phyloP scores from a whole-genome alignment of 148 eudicot genomes.

The Vaccinium myrtillus region DNA sequence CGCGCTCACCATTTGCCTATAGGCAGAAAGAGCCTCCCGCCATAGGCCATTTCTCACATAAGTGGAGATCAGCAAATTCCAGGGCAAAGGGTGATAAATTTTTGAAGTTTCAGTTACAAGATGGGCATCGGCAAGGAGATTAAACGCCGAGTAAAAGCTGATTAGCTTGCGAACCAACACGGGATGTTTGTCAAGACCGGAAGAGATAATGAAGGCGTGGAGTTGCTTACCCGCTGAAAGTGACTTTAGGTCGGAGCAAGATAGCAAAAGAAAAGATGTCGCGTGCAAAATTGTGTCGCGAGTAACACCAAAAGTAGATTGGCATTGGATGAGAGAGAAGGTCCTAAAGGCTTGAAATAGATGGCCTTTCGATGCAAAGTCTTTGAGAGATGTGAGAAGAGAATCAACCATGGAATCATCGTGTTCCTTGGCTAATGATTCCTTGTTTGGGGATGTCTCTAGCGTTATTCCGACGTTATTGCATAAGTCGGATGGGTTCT shows the following conservation, averaged over 20 bases:
- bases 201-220: conserved; percentile 50
- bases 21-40: conserved; percentile 51
- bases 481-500: conserved; percentile 15
- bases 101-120: conserved; percentile 44
- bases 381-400: conserved; percentile 50
- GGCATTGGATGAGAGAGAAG: conserved; percentile 43
- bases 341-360: conserved; percentile 52
- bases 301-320: conserved; percentile 31
- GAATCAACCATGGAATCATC: conserved; percentile 49
- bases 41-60: conserved; percentile 50
- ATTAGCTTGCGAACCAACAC: conserved; percentile 57
- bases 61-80: conserved; percentile 78
- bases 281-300: conserved; percentile 40
- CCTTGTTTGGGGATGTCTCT: conserved; percentile 13
- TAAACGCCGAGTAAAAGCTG: conserved; percentile 49
- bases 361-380: conserved; percentile 47
- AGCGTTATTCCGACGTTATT: conserved; percentile 9
- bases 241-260: conserved; percentile 47
- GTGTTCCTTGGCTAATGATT: neutral
- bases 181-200: conserved; percentile 48
- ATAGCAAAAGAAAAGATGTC: conserved; percentile 49
- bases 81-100: conserved; percentile 49
- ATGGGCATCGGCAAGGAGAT: conserved; percentile 56
- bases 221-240: conserved; percentile 63
- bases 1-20: conserved; percentile 49